phyloP scores from a whole-genome alignment of 2,329 filamentous ascomycete species.

The Fusarium sororula region DNA sequence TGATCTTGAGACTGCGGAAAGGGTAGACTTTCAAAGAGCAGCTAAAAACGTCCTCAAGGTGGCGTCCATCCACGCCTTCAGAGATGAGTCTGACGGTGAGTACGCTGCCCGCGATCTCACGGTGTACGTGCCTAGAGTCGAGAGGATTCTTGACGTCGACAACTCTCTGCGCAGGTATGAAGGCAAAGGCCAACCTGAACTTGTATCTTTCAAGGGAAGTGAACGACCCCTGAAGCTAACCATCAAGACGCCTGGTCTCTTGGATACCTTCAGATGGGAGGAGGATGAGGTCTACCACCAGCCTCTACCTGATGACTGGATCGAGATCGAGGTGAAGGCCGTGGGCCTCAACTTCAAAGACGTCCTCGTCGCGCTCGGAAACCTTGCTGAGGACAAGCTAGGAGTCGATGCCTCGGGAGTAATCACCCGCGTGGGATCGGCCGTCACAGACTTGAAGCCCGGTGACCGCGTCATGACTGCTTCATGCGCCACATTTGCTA shows the following conservation, averaged over 20 bases:
- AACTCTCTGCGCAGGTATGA: not conserved
- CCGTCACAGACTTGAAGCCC: not conserved
- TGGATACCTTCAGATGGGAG: not conserved
- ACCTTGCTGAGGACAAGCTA: not conserved
- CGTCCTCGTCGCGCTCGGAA: not conserved
- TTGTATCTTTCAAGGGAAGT: not conserved
- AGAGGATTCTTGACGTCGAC: not conserved
- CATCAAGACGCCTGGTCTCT: not conserved
- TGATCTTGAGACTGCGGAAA: not conserved
- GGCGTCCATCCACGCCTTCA: not conserved
- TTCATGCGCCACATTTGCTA: not conserved
- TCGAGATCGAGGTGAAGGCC: not conserved
- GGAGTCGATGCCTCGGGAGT: not conserved
- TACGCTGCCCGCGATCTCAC: not conserved
- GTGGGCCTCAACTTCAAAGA: slow-evolving; percentile 8
- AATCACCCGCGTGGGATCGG: not conserved
- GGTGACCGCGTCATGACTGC: not conserved
- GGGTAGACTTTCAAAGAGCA: not conserved
- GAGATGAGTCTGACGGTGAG: not conserved
- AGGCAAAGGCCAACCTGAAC: not conserved
- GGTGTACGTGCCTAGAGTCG: not conserved
- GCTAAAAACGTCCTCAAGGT: not conserved
- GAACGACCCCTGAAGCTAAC: not conserved
- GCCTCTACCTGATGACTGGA: not conserved
- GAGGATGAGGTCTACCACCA: not conserved